These are phyloP conservation scores for Isoetes engelmannii DNA, from an alignment of 83 land plant genomes.

Conservation along the genomic window DNA sequence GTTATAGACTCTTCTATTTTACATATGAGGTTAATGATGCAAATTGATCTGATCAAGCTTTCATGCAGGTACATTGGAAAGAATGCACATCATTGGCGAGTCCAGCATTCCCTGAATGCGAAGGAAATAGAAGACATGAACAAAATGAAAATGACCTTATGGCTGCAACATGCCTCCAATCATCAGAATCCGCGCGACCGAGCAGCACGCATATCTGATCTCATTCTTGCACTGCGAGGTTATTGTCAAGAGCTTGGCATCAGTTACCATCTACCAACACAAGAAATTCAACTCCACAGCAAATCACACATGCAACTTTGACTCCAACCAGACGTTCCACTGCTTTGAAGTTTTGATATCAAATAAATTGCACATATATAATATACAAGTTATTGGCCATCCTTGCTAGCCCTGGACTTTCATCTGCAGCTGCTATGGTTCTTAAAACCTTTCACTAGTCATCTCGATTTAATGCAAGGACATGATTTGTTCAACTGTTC, in stretches of 20 bases:
- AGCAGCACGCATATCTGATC: slow-evolving; percentile 53
- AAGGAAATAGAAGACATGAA: slow-evolving; percentile 53
- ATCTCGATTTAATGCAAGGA: too few relatives aligned
- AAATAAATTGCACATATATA: too few relatives aligned
- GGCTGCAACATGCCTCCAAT: slow-evolving; percentile 67
- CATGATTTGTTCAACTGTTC: too few relatives aligned
- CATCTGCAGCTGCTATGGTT: too few relatives aligned
- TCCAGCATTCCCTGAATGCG: slow-evolving; percentile 33
- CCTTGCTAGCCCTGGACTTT: too few relatives aligned
- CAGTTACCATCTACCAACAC: slow-evolving; percentile 57
- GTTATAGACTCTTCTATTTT: too few relatives aligned
- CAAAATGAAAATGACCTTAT: slow-evolving; percentile 55
- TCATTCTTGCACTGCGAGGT: slow-evolving; percentile 58
- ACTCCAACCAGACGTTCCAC: too few relatives aligned
- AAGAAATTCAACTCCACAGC: slow-evolving; percentile 36
- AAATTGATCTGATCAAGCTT: background rate
- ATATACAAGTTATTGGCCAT: too few relatives aligned
- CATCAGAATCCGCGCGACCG: slow-evolving; percentile 57
- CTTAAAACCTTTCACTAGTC: too few relatives aligned
- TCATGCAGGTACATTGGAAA: slow-evolving; percentile 50
- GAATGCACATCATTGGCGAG: slow-evolving; percentile 68
- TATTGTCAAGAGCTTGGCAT: slow-evolving; percentile 58
- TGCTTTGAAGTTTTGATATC: too few relatives aligned
- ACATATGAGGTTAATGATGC: too few relatives aligned
- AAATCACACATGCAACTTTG: too few relatives aligned